A percentile compares a stretch with the other conserved stretches of the same genome.
These are phyloP conservation scores for Cladosporium sp. DNA, from an alignment of 2,329 filamentous ascomycete genomes.

Conservation along the genomic window DNA sequence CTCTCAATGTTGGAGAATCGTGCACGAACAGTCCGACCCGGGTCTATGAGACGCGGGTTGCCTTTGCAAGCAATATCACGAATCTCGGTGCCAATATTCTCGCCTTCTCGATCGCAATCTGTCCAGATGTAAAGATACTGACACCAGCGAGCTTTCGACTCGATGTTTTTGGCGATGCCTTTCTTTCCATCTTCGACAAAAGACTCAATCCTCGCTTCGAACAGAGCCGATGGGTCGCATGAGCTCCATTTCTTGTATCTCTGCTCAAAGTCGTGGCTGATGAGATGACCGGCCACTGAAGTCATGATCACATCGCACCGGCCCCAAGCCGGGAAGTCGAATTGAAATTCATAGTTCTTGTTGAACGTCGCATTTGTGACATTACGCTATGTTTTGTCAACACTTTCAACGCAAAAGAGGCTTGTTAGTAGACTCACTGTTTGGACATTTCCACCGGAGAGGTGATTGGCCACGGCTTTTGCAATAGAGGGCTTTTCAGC, in stretches of 20 bases:
- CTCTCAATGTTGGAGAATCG: slow-evolving; percentile 94
- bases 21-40: slow-evolving; percentile 72
- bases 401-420: background rate
- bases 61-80: slow-evolving; percentile 73
- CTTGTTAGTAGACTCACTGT: slow-evolving; percentile 56
- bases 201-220: slow-evolving; percentile 74
- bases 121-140: slow-evolving; percentile 92
- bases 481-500: slow-evolving; percentile 93
- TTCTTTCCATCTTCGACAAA: slow-evolving; percentile 72
- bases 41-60: slow-evolving; percentile 63
- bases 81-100: slow-evolving; percentile 93
- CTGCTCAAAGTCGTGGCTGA: slow-evolving; percentile 71
- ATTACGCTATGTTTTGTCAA: slow-evolving; percentile 54
- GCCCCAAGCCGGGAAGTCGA: slow-evolving; percentile 82
- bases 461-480: slow-evolving; percentile 86
- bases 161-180: slow-evolving; percentile 80
- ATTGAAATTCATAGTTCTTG: slow-evolving; percentile 93
- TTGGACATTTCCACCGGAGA: slow-evolving; percentile 72
- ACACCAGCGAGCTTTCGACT: slow-evolving; percentile 70
- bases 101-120: slow-evolving; percentile 95
- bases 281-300: slow-evolving; percentile 85
- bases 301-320: slow-evolving; percentile 88
- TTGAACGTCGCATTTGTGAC: slow-evolving; percentile 72
- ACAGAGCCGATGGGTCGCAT: slow-evolving; percentile 76
- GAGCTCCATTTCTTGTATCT: slow-evolving; percentile 78